Base-by-base conservation (phyloP, 805 yeast genomes). In the Danielozyma ontarioensis region DNA sequence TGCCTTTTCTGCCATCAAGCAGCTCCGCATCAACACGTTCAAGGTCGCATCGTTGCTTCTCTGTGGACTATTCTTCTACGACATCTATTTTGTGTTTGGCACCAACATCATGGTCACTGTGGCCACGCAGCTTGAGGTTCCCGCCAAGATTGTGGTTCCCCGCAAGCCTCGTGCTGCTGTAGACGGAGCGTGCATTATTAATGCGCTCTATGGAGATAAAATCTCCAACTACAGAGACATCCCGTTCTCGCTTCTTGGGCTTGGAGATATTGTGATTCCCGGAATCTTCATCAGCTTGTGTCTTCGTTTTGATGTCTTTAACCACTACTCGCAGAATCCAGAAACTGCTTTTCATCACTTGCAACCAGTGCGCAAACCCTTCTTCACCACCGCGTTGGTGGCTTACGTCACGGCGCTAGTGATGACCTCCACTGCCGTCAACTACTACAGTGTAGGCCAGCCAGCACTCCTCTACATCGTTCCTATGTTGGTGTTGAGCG, bases 381-480 rank as follows among this genome's bases (percentile, higher is more conserved):
- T 76, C 45, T 80, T 78, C 47, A 32, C 29, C 2, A 43, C 61
- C 3, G 62, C 76, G 3, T 15, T 79, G n/a, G 24, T 63, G 2
- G 67, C 75, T 8, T 81, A 81, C 49, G 34, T 56, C 0, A 4
- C 63, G n/a, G 80, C 77, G 0, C 48, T 81, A 25, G 15, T 51
- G 0, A 30, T 47, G 0, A 74, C 86, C 1, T 53, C 70, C 31
- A 43, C 39, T 2, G 72, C 65, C 3, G 51, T 72, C 31, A 55
- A 59, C 21, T 32, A 46, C 3, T 72, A 46, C 39, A 45, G 65
- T 1, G 51, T 46, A 8, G 85, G 78, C 1, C 88, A 80, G 53
- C 88, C 88, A 1, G 87, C 87, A 1, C 56, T 82, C 40, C 48
- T 82, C 13, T 81, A 79, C 47, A 52, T 81, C 17, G 78, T 78